Percentiles rank a stretch among this genome's conserved stretches.
Evolutionary conservation across 257 asterid species (phyloP).

Genomic region (Prunella vulgaris): DNA sequence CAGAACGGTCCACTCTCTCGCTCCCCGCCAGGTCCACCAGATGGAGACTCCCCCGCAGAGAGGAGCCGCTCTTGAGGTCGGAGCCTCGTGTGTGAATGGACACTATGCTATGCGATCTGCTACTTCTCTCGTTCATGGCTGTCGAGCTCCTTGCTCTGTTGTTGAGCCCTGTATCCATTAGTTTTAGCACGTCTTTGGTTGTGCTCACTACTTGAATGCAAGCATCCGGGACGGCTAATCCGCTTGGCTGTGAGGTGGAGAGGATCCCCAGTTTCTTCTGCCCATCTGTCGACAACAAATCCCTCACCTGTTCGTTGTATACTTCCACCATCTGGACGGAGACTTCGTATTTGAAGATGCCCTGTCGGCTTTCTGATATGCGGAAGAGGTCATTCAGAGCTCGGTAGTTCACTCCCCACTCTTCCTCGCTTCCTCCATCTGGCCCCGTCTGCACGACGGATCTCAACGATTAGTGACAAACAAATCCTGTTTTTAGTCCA

Average conservation of each 20-base stretch:
- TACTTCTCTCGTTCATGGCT: slow-evolving; percentile 86
- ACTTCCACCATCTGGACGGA: slow-evolving; percentile 96
- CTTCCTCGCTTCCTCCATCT: slow-evolving; percentile 70
- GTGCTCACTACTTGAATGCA: slow-evolving; percentile 53
- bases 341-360: slow-evolving; percentile 57
- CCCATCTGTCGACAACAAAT: slow-evolving; percentile 63
- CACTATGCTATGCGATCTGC: slow-evolving; percentile 92
- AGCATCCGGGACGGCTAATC: slow-evolving; percentile 95
- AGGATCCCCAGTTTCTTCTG: slow-evolving; percentile 79
- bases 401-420: slow-evolving; percentile 95
- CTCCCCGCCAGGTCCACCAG: slow-evolving; percentile 99
- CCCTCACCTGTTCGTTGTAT: slow-evolving; percentile 98
- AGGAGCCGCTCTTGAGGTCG: slow-evolving; percentile 63
- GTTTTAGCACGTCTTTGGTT: slow-evolving; percentile 60
- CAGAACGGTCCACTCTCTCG: slow-evolving; percentile 95
- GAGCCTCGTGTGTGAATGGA: slow-evolving; percentile 70
- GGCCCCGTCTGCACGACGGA: slow-evolving; percentile 68
- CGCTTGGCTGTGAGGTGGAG: slow-evolving; percentile 57
- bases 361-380: slow-evolving; percentile 58
- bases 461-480: too few relatives aligned
- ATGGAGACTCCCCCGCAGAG: slow-evolving; percentile 83
- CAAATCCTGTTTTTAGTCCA: too few relatives aligned
- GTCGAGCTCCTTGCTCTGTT: slow-evolving; percentile 90
- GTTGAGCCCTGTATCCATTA: slow-evolving; percentile 76
- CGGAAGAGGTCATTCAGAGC: slow-evolving; percentile 76